phyloP scores from a whole-genome alignment of 495 filamentous ascomycete species.

The Penicillium antarcticum region DNA sequence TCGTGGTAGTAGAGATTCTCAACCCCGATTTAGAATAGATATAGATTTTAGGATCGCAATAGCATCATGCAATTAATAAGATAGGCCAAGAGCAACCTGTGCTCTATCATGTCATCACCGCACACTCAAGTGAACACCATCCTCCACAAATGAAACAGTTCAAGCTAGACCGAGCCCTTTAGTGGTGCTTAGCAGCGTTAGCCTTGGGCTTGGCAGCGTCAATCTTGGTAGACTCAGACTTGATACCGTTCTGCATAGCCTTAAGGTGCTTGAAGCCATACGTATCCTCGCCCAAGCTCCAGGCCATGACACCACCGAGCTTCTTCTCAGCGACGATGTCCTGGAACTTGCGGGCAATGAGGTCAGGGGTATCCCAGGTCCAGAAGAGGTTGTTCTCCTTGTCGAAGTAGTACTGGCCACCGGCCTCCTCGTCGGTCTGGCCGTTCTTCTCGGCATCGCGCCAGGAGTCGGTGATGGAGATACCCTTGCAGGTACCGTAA shows the following conservation, averaged over 20 bases:
- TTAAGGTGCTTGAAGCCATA: constrained; percentile 55
- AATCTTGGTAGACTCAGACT: constrained; percentile 14
- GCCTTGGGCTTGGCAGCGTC: neutral
- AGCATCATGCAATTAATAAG: too few relatives aligned
- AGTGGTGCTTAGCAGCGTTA: too few relatives aligned
- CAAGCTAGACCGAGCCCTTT: too few relatives aligned
- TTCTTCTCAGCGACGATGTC: constrained; percentile 54
- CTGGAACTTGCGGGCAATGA: constrained; percentile 61
- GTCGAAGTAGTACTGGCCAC: constrained; percentile 72
- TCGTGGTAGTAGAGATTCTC: too few relatives aligned
- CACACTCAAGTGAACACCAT: too few relatives aligned
- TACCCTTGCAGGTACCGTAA: constrained; percentile 43
- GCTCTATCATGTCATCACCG: too few relatives aligned
- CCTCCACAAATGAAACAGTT: too few relatives aligned
- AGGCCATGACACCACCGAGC: constrained; percentile 69
- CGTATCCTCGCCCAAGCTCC: constrained; percentile 72
- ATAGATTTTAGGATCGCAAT: too few relatives aligned
- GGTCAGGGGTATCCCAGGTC: constrained; percentile 68
- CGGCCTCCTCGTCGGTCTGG: constrained; percentile 52
- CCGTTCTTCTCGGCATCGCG: constrained; percentile 51
- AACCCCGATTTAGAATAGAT: too few relatives aligned
- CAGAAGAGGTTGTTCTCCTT: constrained; percentile 59
- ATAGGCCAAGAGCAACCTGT: too few relatives aligned
- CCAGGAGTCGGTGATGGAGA: constrained; percentile 38
- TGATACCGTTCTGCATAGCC: constrained; percentile 50